phyloP scores from a whole-genome alignment of 106 monocot species.

The Cymbidium sinense region DNA sequence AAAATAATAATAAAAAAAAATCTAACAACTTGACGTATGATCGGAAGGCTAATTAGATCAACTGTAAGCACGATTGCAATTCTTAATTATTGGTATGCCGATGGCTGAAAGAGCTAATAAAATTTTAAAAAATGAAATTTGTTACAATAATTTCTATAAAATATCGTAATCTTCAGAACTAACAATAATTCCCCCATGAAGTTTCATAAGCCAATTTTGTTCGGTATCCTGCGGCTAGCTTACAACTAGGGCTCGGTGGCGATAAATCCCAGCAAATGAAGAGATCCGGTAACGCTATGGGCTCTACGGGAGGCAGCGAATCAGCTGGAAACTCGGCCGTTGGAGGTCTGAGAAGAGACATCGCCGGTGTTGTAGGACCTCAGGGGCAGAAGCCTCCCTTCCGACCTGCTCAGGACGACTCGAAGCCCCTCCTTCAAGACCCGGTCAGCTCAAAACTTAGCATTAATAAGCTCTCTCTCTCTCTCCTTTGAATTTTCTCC shows the following conservation, averaged over 20 bases:
- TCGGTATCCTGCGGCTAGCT: not conserved
- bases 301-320: not conserved
- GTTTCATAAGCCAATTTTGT: no score
- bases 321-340: not conserved
- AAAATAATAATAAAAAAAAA: no score
- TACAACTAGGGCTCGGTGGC: not conserved
- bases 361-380: not conserved
- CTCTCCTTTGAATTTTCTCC: not conserved
- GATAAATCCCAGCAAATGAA: not conserved
- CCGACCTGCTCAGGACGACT: slow-evolving; percentile 64
- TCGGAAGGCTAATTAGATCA: no score
- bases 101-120: no score
- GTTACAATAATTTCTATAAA: no score
- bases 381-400: slow-evolving; percentile 51
- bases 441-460: slow-evolving; percentile 33
- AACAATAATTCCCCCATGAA: no score
- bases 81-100: no score
- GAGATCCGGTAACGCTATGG: not conserved
- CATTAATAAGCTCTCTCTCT: not conserved
- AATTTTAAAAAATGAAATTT: no score
- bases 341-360: not conserved
- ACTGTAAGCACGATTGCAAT: no score
- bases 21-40: no score
- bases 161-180: no score
- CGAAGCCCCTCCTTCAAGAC: slow-evolving; percentile 81